These are phyloP conservation scores for Candida corydali DNA, from an alignment of 805 yeast genomes.

Conservation along the genomic window DNA sequence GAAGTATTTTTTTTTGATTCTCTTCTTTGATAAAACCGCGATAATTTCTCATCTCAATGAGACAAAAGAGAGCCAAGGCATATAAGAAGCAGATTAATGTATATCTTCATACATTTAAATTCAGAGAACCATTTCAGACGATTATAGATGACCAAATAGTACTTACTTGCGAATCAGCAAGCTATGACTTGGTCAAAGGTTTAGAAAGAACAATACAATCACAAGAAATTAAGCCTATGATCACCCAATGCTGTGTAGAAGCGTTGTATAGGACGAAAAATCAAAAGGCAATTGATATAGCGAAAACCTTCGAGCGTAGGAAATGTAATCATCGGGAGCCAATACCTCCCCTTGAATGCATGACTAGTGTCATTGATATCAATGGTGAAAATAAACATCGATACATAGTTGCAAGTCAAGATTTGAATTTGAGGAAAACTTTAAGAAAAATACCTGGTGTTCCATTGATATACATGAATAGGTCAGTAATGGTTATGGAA, in stretches of 20 bases:
- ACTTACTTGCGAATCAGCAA: slow-evolving; percentile 57
- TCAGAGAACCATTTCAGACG: slow-evolving; percentile 91
- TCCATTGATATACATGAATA: slow-evolving; percentile 80
- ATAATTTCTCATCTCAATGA: slow-evolving; percentile 68
- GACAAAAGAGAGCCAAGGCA: slow-evolving; percentile 92
- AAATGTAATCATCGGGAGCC: slow-evolving; percentile 81
- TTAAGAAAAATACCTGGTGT: slow-evolving; percentile 83
- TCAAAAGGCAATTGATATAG: slow-evolving; percentile 74
- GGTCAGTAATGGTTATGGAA: slow-evolving; percentile 95
- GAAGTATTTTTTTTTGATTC: no score
- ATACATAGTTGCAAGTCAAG: slow-evolving; percentile 84
- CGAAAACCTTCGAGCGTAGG: slow-evolving; percentile 84
- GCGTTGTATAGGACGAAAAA: slow-evolving; percentile 69
- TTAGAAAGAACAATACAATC: slow-evolving; percentile 71
- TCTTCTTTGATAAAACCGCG: no score
- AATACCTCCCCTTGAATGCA: slow-evolving; percentile 69
- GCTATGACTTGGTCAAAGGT: slow-evolving; percentile 79
- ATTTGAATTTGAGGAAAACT: slow-evolving; percentile 59
- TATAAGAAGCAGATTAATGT: slow-evolving; percentile 91
- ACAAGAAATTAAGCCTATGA: slow-evolving; percentile 80
- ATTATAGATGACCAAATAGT: slow-evolving; percentile 80
- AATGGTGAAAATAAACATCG: slow-evolving; percentile 85
- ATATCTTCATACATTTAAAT: slow-evolving; percentile 80
- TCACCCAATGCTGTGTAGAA: slow-evolving; percentile 94
- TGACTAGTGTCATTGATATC: slow-evolving; percentile 61